These are phyloP conservation scores for Dictyostelium citrinum DNA, from an alignment of 78 protist genomes.

Conservation along the genomic window DNA sequence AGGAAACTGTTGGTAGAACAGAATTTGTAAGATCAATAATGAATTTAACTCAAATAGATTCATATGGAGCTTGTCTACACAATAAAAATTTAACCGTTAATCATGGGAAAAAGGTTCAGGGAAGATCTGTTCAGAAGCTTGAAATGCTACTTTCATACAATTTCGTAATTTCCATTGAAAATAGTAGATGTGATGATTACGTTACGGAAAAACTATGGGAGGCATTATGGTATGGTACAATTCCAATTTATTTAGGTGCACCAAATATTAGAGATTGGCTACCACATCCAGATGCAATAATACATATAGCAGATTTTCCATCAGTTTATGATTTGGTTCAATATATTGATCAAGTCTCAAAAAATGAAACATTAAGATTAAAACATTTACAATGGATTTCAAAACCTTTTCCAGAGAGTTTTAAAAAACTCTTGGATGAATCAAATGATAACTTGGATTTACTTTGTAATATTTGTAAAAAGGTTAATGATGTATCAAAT, in stretches of 20 bases:
- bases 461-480: neutral
- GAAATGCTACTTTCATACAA: neutral
- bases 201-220: constrained; percentile 1
- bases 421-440: neutral
- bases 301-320: constrained; percentile 6
- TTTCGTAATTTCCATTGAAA: neutral
- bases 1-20: neutral
- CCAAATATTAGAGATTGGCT: constrained; percentile 40
- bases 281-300: constrained; percentile 33
- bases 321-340: constrained; percentile 3
- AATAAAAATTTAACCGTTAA: neutral
- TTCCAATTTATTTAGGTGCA: constrained; percentile 72
- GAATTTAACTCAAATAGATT: neutral
- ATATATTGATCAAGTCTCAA: constrained; percentile 4
- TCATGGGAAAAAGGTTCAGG: neutral
- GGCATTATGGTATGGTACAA: neutral
- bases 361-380: neutral
- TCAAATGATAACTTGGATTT: neutral
- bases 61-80: neutral
- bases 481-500: neutral
- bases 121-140: neutral
- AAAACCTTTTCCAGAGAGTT: neutral
- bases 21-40: neutral
- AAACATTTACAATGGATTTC: constrained; percentile 31
- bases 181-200: neutral